Conservation (phyloP, 345 rosid species). For the Syzygium oleosum region DNA sequence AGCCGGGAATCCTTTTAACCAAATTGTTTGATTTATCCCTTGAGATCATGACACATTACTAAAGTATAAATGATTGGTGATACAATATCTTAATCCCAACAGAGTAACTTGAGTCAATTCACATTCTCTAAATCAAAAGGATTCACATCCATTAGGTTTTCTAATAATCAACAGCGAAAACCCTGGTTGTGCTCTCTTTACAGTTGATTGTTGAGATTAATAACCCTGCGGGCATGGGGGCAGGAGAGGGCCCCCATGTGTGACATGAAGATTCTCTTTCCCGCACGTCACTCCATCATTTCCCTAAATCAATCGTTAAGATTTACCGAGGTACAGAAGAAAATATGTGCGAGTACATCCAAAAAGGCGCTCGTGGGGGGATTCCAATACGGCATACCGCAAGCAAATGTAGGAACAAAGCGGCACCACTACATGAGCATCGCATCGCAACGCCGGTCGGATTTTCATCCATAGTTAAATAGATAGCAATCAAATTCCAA, state of each 20-base stretch:
- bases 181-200: not conserved
- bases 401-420: not conserved
- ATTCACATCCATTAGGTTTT: not conserved
- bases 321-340: not conserved
- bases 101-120: not conserved
- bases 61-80: too few species aligned
- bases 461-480: not conserved
- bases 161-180: not conserved
- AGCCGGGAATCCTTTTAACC: too few species aligned
- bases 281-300: not conserved
- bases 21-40: not conserved
- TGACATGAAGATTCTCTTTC: not conserved
- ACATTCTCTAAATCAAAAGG: not conserved
- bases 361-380: not conserved
- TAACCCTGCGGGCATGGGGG: rapidly evolving
- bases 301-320: not conserved
- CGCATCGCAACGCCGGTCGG: not conserved
- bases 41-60: too few species aligned
- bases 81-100: not conserved
- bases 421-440: not conserved
- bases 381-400: not conserved
- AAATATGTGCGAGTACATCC: not conserved
- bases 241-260: not conserved
- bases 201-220: not conserved
- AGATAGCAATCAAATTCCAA: not conserved